Base-by-base conservation (phyloP, 345 rosid genomes). In the Theobroma cacao region DNA sequence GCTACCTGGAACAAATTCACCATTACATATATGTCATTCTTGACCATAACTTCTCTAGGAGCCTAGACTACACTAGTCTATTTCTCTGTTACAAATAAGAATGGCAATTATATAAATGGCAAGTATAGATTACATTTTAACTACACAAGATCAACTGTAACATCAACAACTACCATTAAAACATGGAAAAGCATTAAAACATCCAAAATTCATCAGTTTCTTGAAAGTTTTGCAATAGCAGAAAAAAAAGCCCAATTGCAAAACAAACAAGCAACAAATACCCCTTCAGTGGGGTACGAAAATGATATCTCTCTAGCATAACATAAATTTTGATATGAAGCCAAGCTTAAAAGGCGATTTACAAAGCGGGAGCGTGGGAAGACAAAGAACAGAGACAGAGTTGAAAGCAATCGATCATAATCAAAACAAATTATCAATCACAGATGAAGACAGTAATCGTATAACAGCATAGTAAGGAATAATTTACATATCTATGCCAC, bases 1-100 rank as follows among this genome's bases (percentile, higher is more conserved):
- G 98, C 96, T 28, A 86, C 99, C 99, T 95, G 90, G 63, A 83
- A 77, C 48, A 82, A 24, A 73, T 75, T 75, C 76, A 79, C 30
- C 75, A 66, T 31, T 50, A 72, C 53, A 75, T 73, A 55, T 20
- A 11, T 63, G n/a, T 71, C 56, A 62, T 73, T 79, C 61, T 56
- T 47, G 40, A 50, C 58, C 10, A 40, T 40, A 43, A 38, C 48
- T 61, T 40, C 33, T 50, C 12, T 9, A 78, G 40, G 24, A 64
- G 41, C 72, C 66, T 24, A 76, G 30, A 20, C 26, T 45, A 75
- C 61, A 52, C 41, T 45, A 77, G 43, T 61, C 64, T 50, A 6
- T 9, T 41, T 3, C 33, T 61, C 64, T 50, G 9, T 9, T 41
- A 5, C 33, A 1, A 55, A 41, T 40, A 43, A 74, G 24, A 56